These are phyloP conservation scores for Hemileccinum impolitum DNA, from an alignment of 768 basidiomycete species.

Conservation along the genomic window DNA sequence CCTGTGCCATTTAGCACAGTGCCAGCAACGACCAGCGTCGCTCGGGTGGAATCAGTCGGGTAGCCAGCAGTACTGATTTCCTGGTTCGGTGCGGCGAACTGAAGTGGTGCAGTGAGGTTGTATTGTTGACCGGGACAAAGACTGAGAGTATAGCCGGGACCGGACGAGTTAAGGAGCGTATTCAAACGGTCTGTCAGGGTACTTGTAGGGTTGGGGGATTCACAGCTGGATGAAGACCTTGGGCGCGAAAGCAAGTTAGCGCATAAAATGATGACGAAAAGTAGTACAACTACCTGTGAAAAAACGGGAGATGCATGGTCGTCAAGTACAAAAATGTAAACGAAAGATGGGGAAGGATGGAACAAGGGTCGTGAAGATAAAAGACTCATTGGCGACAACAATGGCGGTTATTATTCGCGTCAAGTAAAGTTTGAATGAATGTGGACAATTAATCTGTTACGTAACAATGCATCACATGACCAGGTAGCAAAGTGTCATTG, in stretches of 20 bases:
- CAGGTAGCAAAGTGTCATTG: background rate
- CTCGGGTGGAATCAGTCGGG: constrained; percentile 63
- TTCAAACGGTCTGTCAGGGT: constrained; percentile 66
- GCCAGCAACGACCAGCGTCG: constrained; percentile 67
- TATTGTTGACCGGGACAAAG: constrained; percentile 67
- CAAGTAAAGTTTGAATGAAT: too few relatives aligned
- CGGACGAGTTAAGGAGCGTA: constrained; percentile 58
- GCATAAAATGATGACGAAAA: background rate
- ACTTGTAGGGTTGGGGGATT: constrained; percentile 54
- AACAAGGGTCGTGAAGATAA: background rate
- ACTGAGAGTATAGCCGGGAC: constrained; percentile 59
- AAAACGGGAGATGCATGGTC: constrained; percentile 11
- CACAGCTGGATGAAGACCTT: constrained; percentile 19
- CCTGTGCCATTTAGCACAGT: constrained; percentile 57
- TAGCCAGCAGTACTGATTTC: constrained; percentile 82
- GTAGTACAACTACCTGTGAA: constrained; percentile 7
- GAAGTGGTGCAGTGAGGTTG: constrained; percentile 59
- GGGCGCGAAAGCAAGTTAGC: constrained; percentile 3
- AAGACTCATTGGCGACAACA: background rate
- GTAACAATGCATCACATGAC: too few relatives aligned
- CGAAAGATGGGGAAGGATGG: too few relatives aligned
- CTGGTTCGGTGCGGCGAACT: constrained; percentile 64
- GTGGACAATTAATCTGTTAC: background rate
- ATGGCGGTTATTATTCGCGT: background rate
- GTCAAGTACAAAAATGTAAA: too few relatives aligned